phyloP scores from a whole-genome alignment of 306 rosid species.

The Amphicarpaea edgeworthii region DNA sequence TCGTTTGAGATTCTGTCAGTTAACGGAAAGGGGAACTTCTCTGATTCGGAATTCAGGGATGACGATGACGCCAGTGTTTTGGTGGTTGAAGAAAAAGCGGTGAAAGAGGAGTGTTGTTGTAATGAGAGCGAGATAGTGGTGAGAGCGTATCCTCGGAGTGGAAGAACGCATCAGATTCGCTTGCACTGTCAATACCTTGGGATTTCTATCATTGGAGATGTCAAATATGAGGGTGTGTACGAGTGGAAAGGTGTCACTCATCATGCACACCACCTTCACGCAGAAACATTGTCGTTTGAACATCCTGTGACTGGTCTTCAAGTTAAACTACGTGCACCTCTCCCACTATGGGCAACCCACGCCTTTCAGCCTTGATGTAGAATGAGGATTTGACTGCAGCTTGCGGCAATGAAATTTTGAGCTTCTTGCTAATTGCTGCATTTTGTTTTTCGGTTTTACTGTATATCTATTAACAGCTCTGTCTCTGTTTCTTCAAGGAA shows the following conservation, averaged over 20 bases:
- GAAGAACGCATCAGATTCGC: slow-evolving; percentile 95
- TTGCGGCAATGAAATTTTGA: slow-evolving; percentile 11
- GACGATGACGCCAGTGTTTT: slow-evolving; percentile 25
- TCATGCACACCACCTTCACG: slow-evolving; percentile 85
- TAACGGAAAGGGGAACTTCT: slow-evolving; percentile 59
- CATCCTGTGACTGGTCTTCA: slow-evolving; percentile 77
- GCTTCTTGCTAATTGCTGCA: slow-evolving; percentile 26
- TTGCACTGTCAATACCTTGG: slow-evolving; percentile 92
- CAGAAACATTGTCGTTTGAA: slow-evolving; percentile 74
- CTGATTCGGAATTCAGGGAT: slow-evolving; percentile 36
- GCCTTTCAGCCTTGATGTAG: slow-evolving; percentile 40
- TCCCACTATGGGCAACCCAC: slow-evolving; percentile 73
- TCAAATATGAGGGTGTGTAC: slow-evolving; percentile 85
- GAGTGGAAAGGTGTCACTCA: slow-evolving; percentile 67
- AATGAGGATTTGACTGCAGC: not conserved
- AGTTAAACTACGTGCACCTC: slow-evolving; percentile 63
- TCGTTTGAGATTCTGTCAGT: slow-evolving; percentile 67
- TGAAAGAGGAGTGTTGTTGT: slow-evolving; percentile 41
- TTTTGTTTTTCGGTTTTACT: not conserved
- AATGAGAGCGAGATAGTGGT: slow-evolving; percentile 73
- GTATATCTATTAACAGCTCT: not conserved
- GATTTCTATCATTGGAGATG: slow-evolving; percentile 86
- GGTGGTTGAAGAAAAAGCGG: slow-evolving; percentile 65
- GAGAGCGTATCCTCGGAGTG: slow-evolving; percentile 82
- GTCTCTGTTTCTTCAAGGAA: slow-evolving; percentile 16